phyloP scores from a whole-genome alignment of 805 yeast species.

The Ogataea allantospora region DNA sequence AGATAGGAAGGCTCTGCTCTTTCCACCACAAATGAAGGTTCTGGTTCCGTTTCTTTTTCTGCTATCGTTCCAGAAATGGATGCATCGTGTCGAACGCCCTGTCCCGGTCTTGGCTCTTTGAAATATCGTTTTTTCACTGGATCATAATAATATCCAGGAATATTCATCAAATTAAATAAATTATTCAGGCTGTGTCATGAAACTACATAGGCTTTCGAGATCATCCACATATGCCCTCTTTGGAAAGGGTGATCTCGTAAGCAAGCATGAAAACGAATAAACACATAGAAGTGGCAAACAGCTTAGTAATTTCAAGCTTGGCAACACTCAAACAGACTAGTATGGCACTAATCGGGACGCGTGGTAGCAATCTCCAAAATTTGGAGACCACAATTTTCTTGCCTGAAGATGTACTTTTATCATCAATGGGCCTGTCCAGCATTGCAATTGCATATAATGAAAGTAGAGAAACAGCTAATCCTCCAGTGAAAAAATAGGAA shows the following conservation, averaged over 20 bases:
- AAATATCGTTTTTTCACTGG: slow-evolving; percentile 21
- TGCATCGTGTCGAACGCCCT: not conserved
- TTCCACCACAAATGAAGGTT: not conserved
- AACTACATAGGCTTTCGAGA: too few relatives aligned
- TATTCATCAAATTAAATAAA: slow-evolving; percentile 5
- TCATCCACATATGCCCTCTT: too few relatives aligned
- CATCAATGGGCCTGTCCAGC: slow-evolving; percentile 45
- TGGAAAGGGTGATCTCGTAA: slow-evolving; percentile 16
- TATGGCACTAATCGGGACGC: slow-evolving; percentile 12
- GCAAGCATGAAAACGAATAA: slow-evolving; percentile 10
- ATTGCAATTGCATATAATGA: slow-evolving; percentile 41
- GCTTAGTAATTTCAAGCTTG: slow-evolving; percentile 14
- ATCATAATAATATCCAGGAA: slow-evolving; percentile 26
- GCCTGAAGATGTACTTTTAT: slow-evolving; percentile 1
- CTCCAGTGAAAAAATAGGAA: slow-evolving; percentile 52
- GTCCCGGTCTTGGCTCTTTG: slow-evolving; percentile 3
- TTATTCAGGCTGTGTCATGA: not conserved
- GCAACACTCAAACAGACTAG: slow-evolving; percentile 14
- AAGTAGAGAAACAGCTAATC: slow-evolving; percentile 45
- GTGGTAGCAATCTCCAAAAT: slow-evolving; percentile 20
- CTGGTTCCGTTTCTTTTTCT: not conserved
- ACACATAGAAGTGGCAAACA: slow-evolving; percentile 15
- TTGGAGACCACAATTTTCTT: slow-evolving; percentile 38
- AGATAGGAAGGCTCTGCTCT: not conserved
- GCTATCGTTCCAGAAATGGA: not conserved